A percentile compares a stretch with the other conserved stretches of the same genome.
These are phyloP conservation scores for Dactylellina drechsleri DNA, from an alignment of 2,329 filamentous ascomycete genomes.

Conservation along the genomic window DNA sequence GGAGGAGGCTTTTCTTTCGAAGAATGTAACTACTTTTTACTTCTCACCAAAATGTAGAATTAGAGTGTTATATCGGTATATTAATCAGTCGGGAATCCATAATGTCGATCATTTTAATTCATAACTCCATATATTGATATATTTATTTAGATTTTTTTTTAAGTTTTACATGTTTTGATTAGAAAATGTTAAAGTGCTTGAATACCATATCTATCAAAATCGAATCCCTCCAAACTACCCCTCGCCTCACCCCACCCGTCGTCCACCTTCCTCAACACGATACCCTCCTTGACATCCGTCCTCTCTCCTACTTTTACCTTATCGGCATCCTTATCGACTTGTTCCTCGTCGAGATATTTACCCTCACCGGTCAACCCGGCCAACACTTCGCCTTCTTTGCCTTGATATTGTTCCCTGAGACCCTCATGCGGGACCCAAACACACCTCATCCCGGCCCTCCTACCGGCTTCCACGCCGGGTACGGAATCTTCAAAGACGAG, in stretches of 20 bases:
- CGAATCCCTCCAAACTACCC: slow-evolving; percentile 69
- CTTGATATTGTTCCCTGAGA: slow-evolving; percentile 77
- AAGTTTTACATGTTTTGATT: too few species aligned
- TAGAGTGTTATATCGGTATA: too few species aligned
- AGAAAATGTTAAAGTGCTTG: slow-evolving; percentile 18
- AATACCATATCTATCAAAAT: slow-evolving; percentile 71
- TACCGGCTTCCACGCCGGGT: slow-evolving; percentile 87
- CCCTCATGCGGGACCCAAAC: slow-evolving; percentile 89
- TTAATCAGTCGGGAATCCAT: too few species aligned
- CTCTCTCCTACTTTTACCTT: slow-evolving; percentile 63
- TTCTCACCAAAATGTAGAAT: too few species aligned
- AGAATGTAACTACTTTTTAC: too few species aligned
- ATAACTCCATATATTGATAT: too few species aligned
- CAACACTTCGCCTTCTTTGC: slow-evolving; percentile 81
- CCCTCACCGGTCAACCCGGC: slow-evolving; percentile 82
- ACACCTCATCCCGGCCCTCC: slow-evolving; percentile 92
- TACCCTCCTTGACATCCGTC: slow-evolving; percentile 61
- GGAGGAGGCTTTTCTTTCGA: too few species aligned
- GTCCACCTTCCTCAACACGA: slow-evolving; percentile 67
- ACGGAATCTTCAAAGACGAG: slow-evolving; percentile 97
- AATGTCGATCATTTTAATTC: too few species aligned
- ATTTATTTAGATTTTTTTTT: neutral
- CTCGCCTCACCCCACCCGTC: slow-evolving; percentile 71
- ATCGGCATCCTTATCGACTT: slow-evolving; percentile 8
- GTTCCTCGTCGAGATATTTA: slow-evolving; percentile 60